Conservation (phyloP, 2,329 filamentous ascomycete species). For the Aspergillus ruber region DNA sequence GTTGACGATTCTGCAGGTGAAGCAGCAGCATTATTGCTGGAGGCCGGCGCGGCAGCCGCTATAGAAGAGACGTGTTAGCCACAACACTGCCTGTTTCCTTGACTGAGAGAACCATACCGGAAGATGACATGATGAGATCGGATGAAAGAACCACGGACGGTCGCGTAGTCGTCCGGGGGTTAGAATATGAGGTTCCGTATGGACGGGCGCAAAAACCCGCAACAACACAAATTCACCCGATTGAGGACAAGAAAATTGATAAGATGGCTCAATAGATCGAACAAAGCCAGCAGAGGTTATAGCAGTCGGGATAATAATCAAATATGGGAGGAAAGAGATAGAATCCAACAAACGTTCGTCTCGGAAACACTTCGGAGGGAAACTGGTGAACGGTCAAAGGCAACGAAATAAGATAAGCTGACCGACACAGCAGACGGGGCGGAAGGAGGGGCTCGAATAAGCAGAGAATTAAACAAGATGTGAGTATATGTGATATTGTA, state of each 20-base stretch:
- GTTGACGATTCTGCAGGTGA: neutral
- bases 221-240: neutral
- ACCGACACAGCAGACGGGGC: neutral
- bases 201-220: neutral
- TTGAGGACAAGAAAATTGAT: neutral
- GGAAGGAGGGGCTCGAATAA: neutral
- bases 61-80: neutral
- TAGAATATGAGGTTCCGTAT: neutral
- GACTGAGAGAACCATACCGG: neutral
- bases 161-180: neutral
- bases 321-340: neutral
- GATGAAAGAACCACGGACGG: neutral
- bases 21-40: constrained; percentile 7
- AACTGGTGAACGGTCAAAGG: neutral
- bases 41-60: constrained; percentile 3
- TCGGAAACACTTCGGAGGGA: too few species aligned
- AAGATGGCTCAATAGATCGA: neutral
- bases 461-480: too few species aligned
- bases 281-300: neutral
- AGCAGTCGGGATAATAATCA: neutral
- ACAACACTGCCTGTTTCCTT: neutral
- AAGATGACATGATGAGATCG: neutral
- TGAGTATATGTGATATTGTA: too few species aligned
- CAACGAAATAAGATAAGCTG: neutral
- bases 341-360: too few species aligned